phyloP scores from a whole-genome alignment of 768 basidiomycete genomes.

The Trametes gibbosa region DNA sequence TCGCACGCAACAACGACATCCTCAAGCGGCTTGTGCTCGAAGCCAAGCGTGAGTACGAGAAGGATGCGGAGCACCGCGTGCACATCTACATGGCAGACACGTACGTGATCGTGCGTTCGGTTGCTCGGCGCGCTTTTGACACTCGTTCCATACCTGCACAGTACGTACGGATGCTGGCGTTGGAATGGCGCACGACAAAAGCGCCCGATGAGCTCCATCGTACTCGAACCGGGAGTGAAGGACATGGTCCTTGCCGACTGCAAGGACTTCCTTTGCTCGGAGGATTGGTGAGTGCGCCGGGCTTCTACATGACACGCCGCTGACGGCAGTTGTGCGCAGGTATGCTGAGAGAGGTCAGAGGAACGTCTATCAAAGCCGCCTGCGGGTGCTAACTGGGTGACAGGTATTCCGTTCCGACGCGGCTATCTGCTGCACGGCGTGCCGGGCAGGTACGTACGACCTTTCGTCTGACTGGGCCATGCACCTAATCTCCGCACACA shows the following conservation, averaged over 20 bases:
- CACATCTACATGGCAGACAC: slow-evolving; percentile 88
- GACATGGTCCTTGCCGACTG: slow-evolving; percentile 89
- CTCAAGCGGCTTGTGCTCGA: slow-evolving; percentile 84
- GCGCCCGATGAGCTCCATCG: slow-evolving; percentile 90
- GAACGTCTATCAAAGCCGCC: background rate
- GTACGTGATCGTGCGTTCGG: slow-evolving; percentile 44
- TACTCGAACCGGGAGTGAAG: slow-evolving; percentile 84
- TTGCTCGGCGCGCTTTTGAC: slow-evolving; percentile 14
- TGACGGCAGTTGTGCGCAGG: slow-evolving; percentile 41
- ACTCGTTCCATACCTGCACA: slow-evolving; percentile 28
- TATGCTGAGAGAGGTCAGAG: slow-evolving; percentile 83
- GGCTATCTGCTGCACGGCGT: slow-evolving; percentile 85
- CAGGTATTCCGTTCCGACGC: slow-evolving; percentile 85
- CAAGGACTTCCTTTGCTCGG: slow-evolving; percentile 79
- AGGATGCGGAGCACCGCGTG: slow-evolving; percentile 87
- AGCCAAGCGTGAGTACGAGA: slow-evolving; percentile 86
- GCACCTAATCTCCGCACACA: slow-evolving; percentile 29
- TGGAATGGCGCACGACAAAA: slow-evolving; percentile 90
- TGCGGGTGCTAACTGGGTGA: slow-evolving; percentile 4
- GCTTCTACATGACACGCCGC: slow-evolving; percentile 18
- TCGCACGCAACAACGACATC: slow-evolving; percentile 85
- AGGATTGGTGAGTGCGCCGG: slow-evolving; percentile 66
- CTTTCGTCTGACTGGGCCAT: background rate
- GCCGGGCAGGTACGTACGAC: slow-evolving; percentile 62
- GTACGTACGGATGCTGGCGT: slow-evolving; percentile 76